Base-by-base conservation (phyloP, 2,329 filamentous ascomycete species). In the Botrytis sinoallii region DNA sequence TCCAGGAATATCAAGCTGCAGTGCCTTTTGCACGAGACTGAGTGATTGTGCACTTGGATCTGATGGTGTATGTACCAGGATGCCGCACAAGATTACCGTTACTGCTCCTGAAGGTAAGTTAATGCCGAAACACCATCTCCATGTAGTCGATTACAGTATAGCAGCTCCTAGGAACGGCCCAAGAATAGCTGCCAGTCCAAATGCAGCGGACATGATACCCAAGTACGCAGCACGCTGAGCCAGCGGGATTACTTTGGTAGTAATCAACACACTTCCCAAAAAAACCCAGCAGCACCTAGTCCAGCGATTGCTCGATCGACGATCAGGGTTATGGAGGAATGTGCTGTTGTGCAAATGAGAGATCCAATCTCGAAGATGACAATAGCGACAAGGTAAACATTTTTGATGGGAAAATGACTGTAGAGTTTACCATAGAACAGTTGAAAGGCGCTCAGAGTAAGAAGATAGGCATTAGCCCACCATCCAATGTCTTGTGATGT, bases 161-260 rank as follows among this genome's bases (percentile, higher is more conserved):
- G 38, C 61, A 35, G 60, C 70, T 8, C 61, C 70, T 14, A 72
- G 77, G 20, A 65, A 70, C 40, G 72, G 57, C 12, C 66, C 66
- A 38, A 70, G 12, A 25, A 64, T 63, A 42, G 66, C 40, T 32
- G 65, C 52, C 16, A 73, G 16, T 46, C 72, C 66, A 38, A 70
- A 70, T 16, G 57, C 44, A 29, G 72, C 72, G n/a, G 32, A 38
- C 35, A 70, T 70, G 22, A 73, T 18, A 40, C 57, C 72, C 63
- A 55, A 42, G 48, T 70, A 73, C 0, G 40, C 44, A 14, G 65
- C 52, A 9, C 72, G 65, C 65, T 73, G 65, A n/a, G 52, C 40
- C 35, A 73, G 57, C 6, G 66, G 72, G 16, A 70, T 48, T 8
- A 63, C 12, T 44, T 70, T 63, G 29, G 66, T 40, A 38, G 52